These are phyloP conservation scores for Yamadazyma tumulicola DNA, from an alignment of 805 yeast species.

Conservation along the genomic window DNA sequence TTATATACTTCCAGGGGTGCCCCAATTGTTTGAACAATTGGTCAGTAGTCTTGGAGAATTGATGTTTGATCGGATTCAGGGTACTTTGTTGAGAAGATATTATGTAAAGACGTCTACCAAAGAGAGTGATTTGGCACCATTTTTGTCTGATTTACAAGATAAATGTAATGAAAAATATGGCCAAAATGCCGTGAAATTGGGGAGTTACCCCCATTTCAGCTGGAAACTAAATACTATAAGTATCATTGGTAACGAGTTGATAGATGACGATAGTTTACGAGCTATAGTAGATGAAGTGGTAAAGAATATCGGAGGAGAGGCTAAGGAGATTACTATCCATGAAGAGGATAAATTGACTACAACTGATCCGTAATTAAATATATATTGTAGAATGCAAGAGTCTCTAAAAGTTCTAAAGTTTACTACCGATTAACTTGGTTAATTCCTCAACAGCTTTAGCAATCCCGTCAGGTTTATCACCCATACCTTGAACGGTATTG, in stretches of 20 bases:
- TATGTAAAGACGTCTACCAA: constrained; percentile 58
- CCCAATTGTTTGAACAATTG: constrained; percentile 62
- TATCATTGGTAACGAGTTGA: constrained; percentile 56
- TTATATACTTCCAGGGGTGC: constrained; percentile 80
- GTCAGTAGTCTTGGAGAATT: constrained; percentile 41
- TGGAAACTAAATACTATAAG: constrained; percentile 68
- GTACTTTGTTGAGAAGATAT: constrained; percentile 33
- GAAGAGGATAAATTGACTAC: constrained; percentile 52
- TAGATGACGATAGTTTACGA: constrained; percentile 28
- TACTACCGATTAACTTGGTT: constrained; percentile 55
- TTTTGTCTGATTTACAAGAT: constrained; percentile 49
- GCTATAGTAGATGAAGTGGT: constrained; percentile 46
- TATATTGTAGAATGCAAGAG: too few relatives aligned
- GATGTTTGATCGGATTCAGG: constrained; percentile 24
- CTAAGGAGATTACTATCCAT: constrained; percentile 52
- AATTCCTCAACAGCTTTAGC: constrained; percentile 72
- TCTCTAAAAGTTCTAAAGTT: constrained; percentile 37
- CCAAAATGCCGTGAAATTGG: constrained; percentile 53
- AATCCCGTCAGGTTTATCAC: constrained; percentile 71
- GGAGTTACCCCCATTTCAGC: constrained; percentile 79
- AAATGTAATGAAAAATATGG: constrained; percentile 28
- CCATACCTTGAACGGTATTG: constrained; percentile 94
- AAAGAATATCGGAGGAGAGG: constrained; percentile 44
- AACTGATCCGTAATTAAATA: constrained; percentile 11
- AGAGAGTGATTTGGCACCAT: constrained; percentile 71